Conservation (phyloP, 2,329 filamentous ascomycete species). For the Phialophora expanda region DNA sequence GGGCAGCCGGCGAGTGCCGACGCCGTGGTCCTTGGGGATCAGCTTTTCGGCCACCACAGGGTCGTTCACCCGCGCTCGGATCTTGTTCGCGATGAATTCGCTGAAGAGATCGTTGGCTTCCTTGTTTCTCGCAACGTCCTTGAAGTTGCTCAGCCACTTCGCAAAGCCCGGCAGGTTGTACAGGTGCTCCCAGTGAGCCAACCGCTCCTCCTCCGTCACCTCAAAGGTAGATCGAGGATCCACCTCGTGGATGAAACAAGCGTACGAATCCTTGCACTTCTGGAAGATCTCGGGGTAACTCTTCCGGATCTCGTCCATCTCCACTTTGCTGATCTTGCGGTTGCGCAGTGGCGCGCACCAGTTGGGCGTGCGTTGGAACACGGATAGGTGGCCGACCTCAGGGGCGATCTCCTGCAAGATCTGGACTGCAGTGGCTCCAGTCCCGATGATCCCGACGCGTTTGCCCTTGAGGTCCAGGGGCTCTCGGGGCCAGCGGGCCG, state of each 20-base stretch:
- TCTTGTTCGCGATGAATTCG: slow-evolving; percentile 61
- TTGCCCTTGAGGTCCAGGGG: slow-evolving; percentile 64
- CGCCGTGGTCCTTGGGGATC: slow-evolving; percentile 58
- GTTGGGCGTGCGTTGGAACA: slow-evolving; percentile 69
- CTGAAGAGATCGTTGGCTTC: slow-evolving; percentile 60
- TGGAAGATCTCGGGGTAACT: slow-evolving; percentile 13
- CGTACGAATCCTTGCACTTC: slow-evolving; percentile 54
- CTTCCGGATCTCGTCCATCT: slow-evolving; percentile 50
- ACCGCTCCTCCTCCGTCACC: neutral
- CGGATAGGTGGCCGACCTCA: slow-evolving; percentile 57
- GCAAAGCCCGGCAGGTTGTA: slow-evolving; percentile 60
- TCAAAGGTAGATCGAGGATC: neutral
- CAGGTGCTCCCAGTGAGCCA: slow-evolving; percentile 54
- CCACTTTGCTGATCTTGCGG: slow-evolving; percentile 53
- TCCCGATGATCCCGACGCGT: slow-evolving; percentile 66
- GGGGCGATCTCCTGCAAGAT: slow-evolving; percentile 61
- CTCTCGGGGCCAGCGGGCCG: slow-evolving; percentile 67
- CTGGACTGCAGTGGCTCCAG: slow-evolving; percentile 57
- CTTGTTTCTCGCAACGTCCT: slow-evolving; percentile 53
- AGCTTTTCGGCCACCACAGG: slow-evolving; percentile 57
- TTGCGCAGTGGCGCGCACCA: slow-evolving; percentile 65
- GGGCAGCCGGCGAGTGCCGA: slow-evolving; percentile 58
- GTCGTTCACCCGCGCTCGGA: slow-evolving; percentile 57
- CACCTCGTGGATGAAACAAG: slow-evolving; percentile 60
- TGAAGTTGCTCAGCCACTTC: slow-evolving; percentile 58